These are phyloP conservation scores for Rubroshorea leprosula DNA, from an alignment of 345 rosid genomes.

Conservation along the genomic window DNA sequence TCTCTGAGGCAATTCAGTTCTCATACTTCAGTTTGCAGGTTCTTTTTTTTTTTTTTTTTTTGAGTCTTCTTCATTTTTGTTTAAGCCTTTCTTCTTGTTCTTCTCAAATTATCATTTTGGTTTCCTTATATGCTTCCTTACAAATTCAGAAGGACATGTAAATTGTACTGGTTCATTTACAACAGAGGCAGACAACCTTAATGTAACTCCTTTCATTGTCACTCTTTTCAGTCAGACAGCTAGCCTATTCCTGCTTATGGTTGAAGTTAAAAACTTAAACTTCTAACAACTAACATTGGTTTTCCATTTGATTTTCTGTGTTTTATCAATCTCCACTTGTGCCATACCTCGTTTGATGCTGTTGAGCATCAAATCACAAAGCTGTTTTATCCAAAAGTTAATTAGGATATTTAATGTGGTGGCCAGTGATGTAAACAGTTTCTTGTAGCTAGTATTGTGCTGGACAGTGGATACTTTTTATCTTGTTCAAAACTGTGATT, in stretches of 20 bases:
- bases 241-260: too few relatives aligned
- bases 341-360: slow-evolving; percentile 8
- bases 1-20: too few relatives aligned
- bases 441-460: not conserved
- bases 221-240: not conserved
- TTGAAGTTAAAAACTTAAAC: not conserved
- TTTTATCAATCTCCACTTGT: not conserved
- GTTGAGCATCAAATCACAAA: slow-evolving; percentile 13
- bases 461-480: not conserved
- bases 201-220: too few relatives aligned
- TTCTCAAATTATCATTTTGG: not conserved
- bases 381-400: slow-evolving; percentile 8
- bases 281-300: not conserved
- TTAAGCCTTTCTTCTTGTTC: not conserved
- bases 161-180: too few relatives aligned
- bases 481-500: not conserved
- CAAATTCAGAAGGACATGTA: too few relatives aligned
- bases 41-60: not conserved
- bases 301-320: not conserved
- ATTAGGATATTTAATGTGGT: slow-evolving; percentile 16
- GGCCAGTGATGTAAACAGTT: not conserved
- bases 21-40: too few relatives aligned
- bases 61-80: not conserved
- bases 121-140: too few relatives aligned
- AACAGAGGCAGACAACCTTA: too few relatives aligned